A percentile compares a stretch with the other conserved stretches of the same genome.
These are phyloP conservation scores for Citrus australasica DNA, from an alignment of 345 rosid genomes.

Conservation along the genomic window DNA sequence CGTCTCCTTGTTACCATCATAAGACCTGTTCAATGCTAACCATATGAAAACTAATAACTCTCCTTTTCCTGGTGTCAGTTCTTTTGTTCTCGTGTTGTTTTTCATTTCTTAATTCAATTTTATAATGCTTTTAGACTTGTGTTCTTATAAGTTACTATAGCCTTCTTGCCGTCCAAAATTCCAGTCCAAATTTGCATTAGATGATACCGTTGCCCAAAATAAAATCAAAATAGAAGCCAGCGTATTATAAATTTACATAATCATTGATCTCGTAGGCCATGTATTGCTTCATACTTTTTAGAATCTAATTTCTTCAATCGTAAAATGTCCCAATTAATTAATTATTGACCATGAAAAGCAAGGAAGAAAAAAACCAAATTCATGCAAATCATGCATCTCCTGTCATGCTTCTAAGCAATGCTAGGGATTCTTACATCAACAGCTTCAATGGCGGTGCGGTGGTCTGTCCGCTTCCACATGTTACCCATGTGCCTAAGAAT, in stretches of 20 bases:
- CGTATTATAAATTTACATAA: not conserved
- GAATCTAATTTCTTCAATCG: not conserved
- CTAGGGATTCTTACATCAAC: conserved; percentile 30
- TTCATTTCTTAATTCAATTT: not conserved
- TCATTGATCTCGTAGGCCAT: not conserved
- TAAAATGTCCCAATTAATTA: not conserved
- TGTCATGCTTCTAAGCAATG: conserved; percentile 31
- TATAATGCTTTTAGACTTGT: not conserved
- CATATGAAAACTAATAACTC: not conserved
- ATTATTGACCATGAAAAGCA: conserved; percentile 12
- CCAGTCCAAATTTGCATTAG: no score
- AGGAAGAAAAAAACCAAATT: no score
- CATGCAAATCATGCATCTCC: conserved; percentile 20
- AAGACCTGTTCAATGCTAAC: not conserved
- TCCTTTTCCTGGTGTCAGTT: not conserved
- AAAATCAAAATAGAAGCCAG: not conserved
- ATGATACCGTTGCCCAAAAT: not conserved
- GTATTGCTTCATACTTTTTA: not conserved
- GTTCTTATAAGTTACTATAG: not conserved
- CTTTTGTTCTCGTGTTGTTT: not conserved
- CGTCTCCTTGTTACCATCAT: not conserved
- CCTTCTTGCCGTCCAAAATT: not conserved
- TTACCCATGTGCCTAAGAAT: conserved; percentile 27
- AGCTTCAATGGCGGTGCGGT: conserved; percentile 26
- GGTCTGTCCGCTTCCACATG: conserved; percentile 4